Evolutionary conservation across 768 basidiomycete genomes (phyloP).

Genomic region (Trametes cinnabarina): DNA sequence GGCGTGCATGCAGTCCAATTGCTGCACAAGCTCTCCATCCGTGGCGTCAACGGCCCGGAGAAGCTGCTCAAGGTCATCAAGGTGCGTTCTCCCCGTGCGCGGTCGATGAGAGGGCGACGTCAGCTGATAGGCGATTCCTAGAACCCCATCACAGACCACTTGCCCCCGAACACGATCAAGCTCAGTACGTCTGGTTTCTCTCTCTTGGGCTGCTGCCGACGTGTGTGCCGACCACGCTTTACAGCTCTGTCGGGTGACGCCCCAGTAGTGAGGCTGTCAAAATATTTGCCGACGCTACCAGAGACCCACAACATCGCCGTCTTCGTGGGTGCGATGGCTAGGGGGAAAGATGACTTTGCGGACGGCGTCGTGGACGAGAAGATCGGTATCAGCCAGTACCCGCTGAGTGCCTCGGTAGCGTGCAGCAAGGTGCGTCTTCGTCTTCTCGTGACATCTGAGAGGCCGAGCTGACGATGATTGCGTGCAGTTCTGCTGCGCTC

Average conservation of each 20-base stretch:
- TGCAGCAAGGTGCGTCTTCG: conserved; percentile 79
- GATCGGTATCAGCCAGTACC: conserved; percentile 93
- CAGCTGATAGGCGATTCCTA: conserved; percentile 28
- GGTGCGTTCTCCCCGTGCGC: conserved; percentile 40
- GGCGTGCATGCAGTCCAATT: conserved; percentile 71
- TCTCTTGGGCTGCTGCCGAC: not conserved
- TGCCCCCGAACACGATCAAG: conserved; percentile 94
- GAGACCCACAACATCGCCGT: conserved; percentile 88
- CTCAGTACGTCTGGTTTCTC: conserved; percentile 64
- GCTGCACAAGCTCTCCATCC: conserved; percentile 91
- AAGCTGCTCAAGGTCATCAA: conserved; percentile 97
- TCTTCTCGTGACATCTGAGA: not conserved
- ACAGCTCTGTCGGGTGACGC: conserved; percentile 91
- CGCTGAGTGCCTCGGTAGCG: conserved; percentile 89
- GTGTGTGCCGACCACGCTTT: not conserved
- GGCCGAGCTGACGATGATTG: not conserved
- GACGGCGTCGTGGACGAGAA: conserved; percentile 95
- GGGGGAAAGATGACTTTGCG: conserved; percentile 95
- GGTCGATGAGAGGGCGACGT: conserved; percentile 1
- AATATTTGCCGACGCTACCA: conserved; percentile 82
- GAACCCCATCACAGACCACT: conserved; percentile 94
- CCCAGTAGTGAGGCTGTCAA: conserved; percentile 72
- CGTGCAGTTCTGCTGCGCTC: conserved; percentile 77
- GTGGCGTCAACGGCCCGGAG: conserved; percentile 95
- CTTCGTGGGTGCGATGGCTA: conserved; percentile 98